phyloP scores from a whole-genome alignment of 805 yeast species.

The Candida golubevii region DNA sequence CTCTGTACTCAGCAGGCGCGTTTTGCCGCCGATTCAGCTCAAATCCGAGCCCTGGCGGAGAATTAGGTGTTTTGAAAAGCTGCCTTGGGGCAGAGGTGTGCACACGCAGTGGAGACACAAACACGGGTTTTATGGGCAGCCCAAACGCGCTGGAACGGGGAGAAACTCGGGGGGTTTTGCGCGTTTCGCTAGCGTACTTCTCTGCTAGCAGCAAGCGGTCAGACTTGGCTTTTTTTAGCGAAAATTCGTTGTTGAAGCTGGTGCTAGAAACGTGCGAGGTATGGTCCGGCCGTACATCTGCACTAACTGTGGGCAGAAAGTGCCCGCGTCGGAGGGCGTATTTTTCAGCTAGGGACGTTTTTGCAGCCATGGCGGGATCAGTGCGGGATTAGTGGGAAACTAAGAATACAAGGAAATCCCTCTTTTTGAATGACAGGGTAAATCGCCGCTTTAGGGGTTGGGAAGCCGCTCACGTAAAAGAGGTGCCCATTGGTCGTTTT shows the following conservation, averaged over 20 bases:
- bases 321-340: slow-evolving; percentile 9
- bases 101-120: not conserved
- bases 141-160: slow-evolving; percentile 4
- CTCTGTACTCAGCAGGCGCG: not conserved
- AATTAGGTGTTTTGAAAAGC: slow-evolving; percentile 1
- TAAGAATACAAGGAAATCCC: too few species aligned
- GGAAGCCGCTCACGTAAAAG: too few species aligned
- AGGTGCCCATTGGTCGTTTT: too few species aligned
- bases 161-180: too few species aligned
- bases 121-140: slow-evolving; percentile 7
- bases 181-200: not conserved
- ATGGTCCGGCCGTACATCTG: too few species aligned
- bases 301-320: too few species aligned
- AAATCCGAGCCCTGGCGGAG: too few species aligned
- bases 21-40: not conserved
- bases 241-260: too few species aligned
- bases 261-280: too few species aligned
- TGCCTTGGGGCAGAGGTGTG: not conserved
- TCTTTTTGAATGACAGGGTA: too few species aligned
- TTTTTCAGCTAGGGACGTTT: slow-evolving; percentile 14
- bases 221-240: not conserved
- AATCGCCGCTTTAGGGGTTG: too few species aligned
- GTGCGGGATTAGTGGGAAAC: too few species aligned
- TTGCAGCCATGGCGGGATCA: slow-evolving; percentile 8
- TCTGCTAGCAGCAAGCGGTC: slow-evolving; percentile 5